Base-by-base conservation (phyloP, 768 basidiomycete species). In the Tylopilus rubrobrunneus region DNA sequence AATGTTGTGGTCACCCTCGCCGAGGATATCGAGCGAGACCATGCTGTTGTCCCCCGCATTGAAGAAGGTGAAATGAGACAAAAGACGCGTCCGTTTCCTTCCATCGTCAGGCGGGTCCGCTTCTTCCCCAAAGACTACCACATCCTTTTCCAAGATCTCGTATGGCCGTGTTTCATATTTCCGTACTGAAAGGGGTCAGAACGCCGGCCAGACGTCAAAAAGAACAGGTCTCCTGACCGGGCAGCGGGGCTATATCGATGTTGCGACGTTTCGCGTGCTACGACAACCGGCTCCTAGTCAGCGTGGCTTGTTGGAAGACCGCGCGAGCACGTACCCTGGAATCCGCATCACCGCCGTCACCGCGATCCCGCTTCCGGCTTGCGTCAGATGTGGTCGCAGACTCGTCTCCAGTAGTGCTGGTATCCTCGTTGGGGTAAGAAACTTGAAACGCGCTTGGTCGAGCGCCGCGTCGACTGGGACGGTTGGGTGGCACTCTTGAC, bases 31-130 rank as follows among this genome's bases (percentile, higher is more conserved):
- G 7, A 85, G 73, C 3, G 79, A 73, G 0, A 84, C 70, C 58
- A 85, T 65, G 41, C 76, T 72, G 17, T 76, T 74, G 11, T 66
- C 58, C 27, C 76, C 73, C 0, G 80, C 73, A 50, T 89, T 83
- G 62, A 85, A 89, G 44, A 89, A 74, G 1, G 73, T 61, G 57
- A 88, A 91, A 27, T 78, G 76, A 5, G 73, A 73, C 5, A 91
- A 72, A 8, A 78, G 57, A 3, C 87, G 78, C n/a, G 80, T 68
- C 9, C 83, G 85, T 60, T 85, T 84, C 33, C 61, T 60, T 14
- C 57, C 73, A 41, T 71, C 73, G 15, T 72, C 63, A 2, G 58
- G 65, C n/a, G 62, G 65, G 31, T 66, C 68, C n/a, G 62, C 62
- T 44, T 75, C 74, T 56, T 80, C 79, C 8, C 78, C 80, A 9